Percentiles rank a stretch among this genome's conserved stretches.
phyloP scores from a whole-genome alignment of 2,329 filamentous ascomycete species.

The Metarhizium brunneum region DNA sequence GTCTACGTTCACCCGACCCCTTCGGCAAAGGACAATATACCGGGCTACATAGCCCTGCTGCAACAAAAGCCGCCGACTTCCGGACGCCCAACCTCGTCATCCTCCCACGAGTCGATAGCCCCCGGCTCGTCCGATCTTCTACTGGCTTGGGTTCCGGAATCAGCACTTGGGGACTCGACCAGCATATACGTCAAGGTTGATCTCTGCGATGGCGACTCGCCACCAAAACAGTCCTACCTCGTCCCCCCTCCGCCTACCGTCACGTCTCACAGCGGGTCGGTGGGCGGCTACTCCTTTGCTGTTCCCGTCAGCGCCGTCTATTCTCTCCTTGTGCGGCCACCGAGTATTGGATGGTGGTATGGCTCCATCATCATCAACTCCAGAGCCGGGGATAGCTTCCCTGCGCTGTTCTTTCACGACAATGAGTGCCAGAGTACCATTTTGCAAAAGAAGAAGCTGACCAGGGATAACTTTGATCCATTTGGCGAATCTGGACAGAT shows the following conservation, averaged over 20 bases:
- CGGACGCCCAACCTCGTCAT: constrained; percentile 27
- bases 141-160: constrained; percentile 88
- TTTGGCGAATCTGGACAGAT: constrained; percentile 78
- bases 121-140: constrained; percentile 64
- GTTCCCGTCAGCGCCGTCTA: constrained; percentile 86
- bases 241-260: constrained; percentile 87
- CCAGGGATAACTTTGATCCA: constrained; percentile 79
- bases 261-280: constrained; percentile 60
- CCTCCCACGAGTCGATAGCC: constrained; percentile 24
- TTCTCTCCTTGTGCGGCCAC: constrained; percentile 80
- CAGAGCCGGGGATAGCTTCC: constrained; percentile 82
- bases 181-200: constrained; percentile 95
- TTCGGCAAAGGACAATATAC: constrained; percentile 89
- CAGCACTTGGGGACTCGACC: constrained; percentile 73
- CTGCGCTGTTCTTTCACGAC: constrained; percentile 95
- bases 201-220: constrained; percentile 68
- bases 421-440: constrained; percentile 95
- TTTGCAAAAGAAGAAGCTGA: constrained; percentile 78
- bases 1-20: constrained; percentile 95
- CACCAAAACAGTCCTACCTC: constrained; percentile 78
- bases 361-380: constrained; percentile 92
- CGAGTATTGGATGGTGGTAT: constrained; percentile 97
- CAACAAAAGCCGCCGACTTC: constrained; percentile 64
- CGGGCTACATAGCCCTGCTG: constrained; percentile 84
- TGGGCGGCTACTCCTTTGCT: constrained; percentile 82